These are phyloP conservation scores for Zygnema circumcarinatum DNA, from an alignment of 139 green algal genomes.

Conservation along the genomic window DNA sequence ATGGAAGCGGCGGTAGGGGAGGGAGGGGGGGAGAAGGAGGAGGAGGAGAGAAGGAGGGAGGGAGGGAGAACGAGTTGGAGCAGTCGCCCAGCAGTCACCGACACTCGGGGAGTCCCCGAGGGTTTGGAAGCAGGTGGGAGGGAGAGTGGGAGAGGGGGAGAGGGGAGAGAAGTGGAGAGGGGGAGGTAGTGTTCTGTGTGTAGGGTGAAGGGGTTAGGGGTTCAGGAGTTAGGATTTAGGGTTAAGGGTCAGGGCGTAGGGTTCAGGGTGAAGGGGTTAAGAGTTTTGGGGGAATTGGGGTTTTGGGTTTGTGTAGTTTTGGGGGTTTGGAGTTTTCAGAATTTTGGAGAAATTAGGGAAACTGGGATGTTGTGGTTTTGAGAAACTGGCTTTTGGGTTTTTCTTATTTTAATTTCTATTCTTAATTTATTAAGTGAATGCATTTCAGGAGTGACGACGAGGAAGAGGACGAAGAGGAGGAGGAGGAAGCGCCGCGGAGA, in stretches of 20 bases:
- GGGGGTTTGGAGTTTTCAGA: too few species aligned
- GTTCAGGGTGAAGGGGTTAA: not conserved
- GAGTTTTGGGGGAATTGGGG: not conserved
- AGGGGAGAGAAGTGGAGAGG: not conserved
- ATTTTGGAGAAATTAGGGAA: too few species aligned
- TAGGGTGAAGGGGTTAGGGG: too few species aligned
- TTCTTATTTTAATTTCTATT: not conserved
- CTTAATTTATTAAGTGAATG: not conserved
- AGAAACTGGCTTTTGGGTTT: too few species aligned
- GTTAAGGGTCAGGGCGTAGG: not conserved
- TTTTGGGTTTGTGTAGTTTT: not conserved
- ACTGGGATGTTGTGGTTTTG: too few species aligned
- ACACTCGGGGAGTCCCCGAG: not conserved
- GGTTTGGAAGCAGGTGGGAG: not conserved
- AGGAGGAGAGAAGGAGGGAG: not conserved
- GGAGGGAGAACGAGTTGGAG: not conserved
- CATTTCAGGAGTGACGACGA: not conserved
- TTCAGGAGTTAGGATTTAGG: too few species aligned
- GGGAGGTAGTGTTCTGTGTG: too few species aligned
- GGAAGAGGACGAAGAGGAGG: slow-evolving; percentile 25
- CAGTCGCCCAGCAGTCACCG: not conserved
- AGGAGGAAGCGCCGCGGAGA: not conserved
- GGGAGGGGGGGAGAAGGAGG: not conserved
- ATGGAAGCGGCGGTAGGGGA: not conserved
- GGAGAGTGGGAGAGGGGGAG: not conserved